These are phyloP conservation scores for Sordaria brevicollis DNA, from an alignment of 495 filamentous ascomycete genomes.

Conservation along the genomic window DNA sequence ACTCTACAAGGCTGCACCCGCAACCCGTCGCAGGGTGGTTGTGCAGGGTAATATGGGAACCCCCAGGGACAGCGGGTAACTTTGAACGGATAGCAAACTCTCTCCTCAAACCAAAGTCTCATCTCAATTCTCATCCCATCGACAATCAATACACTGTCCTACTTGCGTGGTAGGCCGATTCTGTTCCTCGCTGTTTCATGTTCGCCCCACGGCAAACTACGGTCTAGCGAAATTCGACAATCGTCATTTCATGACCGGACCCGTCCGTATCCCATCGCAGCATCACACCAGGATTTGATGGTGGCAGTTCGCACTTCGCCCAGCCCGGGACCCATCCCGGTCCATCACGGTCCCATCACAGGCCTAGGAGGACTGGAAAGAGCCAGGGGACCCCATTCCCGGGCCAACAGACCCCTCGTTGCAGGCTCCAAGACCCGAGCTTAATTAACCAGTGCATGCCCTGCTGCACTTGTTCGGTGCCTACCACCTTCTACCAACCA, in stretches of 20 bases:
- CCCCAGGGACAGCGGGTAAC: not conserved
- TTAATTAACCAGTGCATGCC: not conserved
- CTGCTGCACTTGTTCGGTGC: not conserved
- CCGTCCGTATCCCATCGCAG: not conserved
- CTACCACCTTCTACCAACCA: not conserved
- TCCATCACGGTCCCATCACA: not conserved
- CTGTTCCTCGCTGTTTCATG: not conserved
- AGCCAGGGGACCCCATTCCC: not conserved
- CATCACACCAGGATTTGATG: not conserved
- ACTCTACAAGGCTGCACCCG: not conserved
- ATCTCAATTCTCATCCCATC: not conserved
- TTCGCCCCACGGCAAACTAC: conserved; percentile 16
- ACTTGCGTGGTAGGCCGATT: not conserved
- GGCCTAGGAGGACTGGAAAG: not conserved
- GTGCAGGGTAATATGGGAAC: not conserved
- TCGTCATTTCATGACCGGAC: not conserved
- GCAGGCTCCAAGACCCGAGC: not conserved
- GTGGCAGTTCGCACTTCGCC: not conserved
- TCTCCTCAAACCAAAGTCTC: not conserved
- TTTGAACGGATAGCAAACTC: not conserved
- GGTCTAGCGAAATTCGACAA: conserved; percentile 19
- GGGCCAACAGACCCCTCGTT: not conserved
- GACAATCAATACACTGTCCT: not conserved
- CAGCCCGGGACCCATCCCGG: not conserved
- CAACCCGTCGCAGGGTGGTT: not conserved